Base-by-base conservation (phyloP, 2,329 filamentous ascomycete genomes). In the Didymella arachidicola region DNA sequence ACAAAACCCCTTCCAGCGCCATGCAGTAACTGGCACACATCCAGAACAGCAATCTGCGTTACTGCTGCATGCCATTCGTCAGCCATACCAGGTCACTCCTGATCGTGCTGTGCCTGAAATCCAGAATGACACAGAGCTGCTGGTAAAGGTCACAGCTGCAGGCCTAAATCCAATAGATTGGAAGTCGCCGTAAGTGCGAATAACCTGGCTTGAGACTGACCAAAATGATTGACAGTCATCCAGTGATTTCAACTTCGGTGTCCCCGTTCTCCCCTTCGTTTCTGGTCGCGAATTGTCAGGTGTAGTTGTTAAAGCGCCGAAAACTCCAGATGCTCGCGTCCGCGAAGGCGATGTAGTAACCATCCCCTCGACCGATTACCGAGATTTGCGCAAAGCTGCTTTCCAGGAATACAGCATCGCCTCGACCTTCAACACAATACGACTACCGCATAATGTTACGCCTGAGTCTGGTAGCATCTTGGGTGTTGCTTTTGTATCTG, bases 161-260 rank as follows among this genome's bases (percentile, higher is more conserved):
- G 89, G 90, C 0, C 77, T 93, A 36, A 93, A 93, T 67, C 90
- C 90, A 0, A 89, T 93, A 54, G 90, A 91, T 72, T 91, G 87
- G 87, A 90, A 90, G 78, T 84, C 86, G 59, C 87, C 88, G 88
- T 90, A 78, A 66, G 85, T 80, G 14, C 5, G 29, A 12, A 4
- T 34, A 18, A 6, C 16, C 16, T 1, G 16, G 5, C 11, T 5
- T 19, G 4, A 0, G 2, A 7, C 10, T 38, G 2, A 29, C 19
- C 3, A 26, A 7, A 26, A 6, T 16, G 3, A 25, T 49, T 54
- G 14, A 59, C 41, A 22, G 30, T 53, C 52, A 19, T 45, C 14
- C 32, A 89, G 88, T 11, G 89, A 89, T 67, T 92, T 84, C 69
- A 87, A 87, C 61, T 92, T 91, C 69, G 87, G 85, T 30, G 86